Base-by-base conservation (phyloP, 2,329 filamentous ascomycete species). In the Scorias spongiosa region DNA sequence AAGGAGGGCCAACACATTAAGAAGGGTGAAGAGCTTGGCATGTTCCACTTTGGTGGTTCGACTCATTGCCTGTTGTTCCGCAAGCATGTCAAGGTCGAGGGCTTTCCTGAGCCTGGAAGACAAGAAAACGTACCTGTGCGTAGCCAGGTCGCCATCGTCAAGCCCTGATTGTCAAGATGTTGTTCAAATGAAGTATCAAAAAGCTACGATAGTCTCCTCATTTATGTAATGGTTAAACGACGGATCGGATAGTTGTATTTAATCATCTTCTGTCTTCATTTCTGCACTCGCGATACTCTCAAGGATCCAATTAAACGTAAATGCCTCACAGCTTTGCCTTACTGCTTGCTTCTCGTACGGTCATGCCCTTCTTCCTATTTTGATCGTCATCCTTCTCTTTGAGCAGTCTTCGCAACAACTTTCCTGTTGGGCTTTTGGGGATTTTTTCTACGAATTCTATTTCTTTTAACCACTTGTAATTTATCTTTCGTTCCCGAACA, bases 41-140 rank as follows among this genome's bases (percentile, higher is more conserved):
- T 84, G 80, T 87, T 87, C 61, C 82, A 87, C 56, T 86, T 80
- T 57, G 82, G 82, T n/a, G 82, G 83, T 0, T 80, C 74, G 6
- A 77, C 76, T 1, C 76, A 84, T 56, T 83, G 78, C 52, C 55
- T 86, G 51, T 55, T 87, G 2, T 85, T 86, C 63, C 62, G 74
- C 20, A 68, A 72, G 49, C 70, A 66, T 0, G 72, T 80, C 29
- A 63, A 67, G 29, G 45, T 67, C 18, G 57, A 63, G 17, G 57
- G 54, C 28, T 59, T 61, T 48, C 58, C 56, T 7, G 43, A 58
- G 48, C 52, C 56, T 2, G 57, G 58, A 4, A 45, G 54, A 10
- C 43, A 55, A 44, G 51, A 59, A 12, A 66, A 66, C 44, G 56
- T 65, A 8, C 61, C 63, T 10, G 63, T 66, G 17, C 48, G 61